A percentile compares a stretch with the other conserved stretches of the same genome.
Evolutionary conservation across 129 eudicot species (phyloP).

Genomic region (Pseudognaphalium luteoalbum): DNA sequence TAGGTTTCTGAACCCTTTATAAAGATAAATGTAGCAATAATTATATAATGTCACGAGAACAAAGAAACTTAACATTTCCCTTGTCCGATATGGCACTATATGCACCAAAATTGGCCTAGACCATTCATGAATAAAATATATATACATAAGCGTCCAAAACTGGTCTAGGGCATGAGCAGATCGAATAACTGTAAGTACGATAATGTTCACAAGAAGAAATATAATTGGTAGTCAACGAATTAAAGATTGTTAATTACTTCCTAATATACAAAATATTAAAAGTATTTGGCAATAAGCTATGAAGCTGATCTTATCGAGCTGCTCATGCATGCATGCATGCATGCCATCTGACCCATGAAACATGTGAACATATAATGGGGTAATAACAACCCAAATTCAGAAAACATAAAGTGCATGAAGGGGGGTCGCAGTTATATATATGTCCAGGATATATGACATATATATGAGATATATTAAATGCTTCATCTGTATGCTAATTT

Average conservation of each 20-base stretch:
- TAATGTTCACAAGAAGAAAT: conserved; percentile 24
- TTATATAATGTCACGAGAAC: conserved; percentile 39
- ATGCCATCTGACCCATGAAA: neutral
- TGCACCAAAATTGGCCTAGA: conserved; percentile 28
- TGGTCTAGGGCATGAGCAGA: conserved; percentile 32
- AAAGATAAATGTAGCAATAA: conserved; percentile 26
- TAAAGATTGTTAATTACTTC: neutral
- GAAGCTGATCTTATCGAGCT: neutral
- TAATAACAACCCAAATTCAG: conserved; percentile 7
- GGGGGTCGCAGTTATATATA: too few relatives aligned
- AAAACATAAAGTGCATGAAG: neutral
- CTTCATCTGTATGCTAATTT: too few relatives aligned
- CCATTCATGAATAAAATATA: conserved; percentile 28
- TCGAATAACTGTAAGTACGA: conserved; percentile 22
- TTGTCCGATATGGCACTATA: conserved; percentile 33
- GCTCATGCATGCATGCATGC: conserved; percentile 34
- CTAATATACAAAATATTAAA: neutral
- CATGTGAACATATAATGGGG: conserved; percentile 15
- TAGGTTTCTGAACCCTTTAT: conserved; percentile 27
- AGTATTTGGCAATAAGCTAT: neutral
- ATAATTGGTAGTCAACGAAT: neutral
- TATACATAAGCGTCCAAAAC: conserved; percentile 33
- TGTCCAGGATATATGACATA: too few relatives aligned
- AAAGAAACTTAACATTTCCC: conserved; percentile 26
- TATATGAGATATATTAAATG: too few relatives aligned